Conservation (phyloP, 805 yeast species). For the Debaryomyces prosopidis region DNA sequence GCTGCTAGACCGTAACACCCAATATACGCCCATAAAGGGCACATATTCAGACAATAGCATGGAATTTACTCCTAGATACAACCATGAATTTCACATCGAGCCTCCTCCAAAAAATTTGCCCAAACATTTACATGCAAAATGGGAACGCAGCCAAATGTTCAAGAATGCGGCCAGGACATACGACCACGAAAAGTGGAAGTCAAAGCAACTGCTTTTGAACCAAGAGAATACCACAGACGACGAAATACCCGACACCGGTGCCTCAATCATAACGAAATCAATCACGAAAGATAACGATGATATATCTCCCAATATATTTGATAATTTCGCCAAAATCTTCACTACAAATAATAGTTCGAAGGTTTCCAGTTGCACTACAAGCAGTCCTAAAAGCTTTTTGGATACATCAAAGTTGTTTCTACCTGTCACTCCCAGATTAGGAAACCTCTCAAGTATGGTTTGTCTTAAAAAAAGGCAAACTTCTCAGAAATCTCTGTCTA, state of each 20-base stretch:
- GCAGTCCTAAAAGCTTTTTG: not conserved
- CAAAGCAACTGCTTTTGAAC: constrained; percentile 3
- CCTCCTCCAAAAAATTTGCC: constrained; percentile 14
- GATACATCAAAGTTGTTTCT: not conserved
- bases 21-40: not conserved
- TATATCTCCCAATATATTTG: not conserved
- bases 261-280: not conserved
- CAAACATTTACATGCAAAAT: constrained; percentile 12
- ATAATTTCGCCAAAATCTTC: constrained; percentile 1
- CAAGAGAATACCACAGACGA: not conserved
- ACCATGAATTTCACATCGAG: constrained; percentile 11
- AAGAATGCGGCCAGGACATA: constrained; percentile 12
- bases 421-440: not conserved
- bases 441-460: not conserved
- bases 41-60: not conserved
- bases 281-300: not conserved
- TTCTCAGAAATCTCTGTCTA: not conserved
- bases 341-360: not conserved
- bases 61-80: constrained; percentile 2
- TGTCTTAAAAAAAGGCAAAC: not conserved
- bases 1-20: not conserved
- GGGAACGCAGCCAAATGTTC: constrained; percentile 20
- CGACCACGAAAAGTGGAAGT: constrained; percentile 8
- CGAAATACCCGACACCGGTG: not conserved
- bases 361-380: not conserved